Percentiles rank a stretch among this genome's conserved stretches.
Evolutionary conservation across 345 rosid species (phyloP).

Genomic region (Salix udensis): DNA sequence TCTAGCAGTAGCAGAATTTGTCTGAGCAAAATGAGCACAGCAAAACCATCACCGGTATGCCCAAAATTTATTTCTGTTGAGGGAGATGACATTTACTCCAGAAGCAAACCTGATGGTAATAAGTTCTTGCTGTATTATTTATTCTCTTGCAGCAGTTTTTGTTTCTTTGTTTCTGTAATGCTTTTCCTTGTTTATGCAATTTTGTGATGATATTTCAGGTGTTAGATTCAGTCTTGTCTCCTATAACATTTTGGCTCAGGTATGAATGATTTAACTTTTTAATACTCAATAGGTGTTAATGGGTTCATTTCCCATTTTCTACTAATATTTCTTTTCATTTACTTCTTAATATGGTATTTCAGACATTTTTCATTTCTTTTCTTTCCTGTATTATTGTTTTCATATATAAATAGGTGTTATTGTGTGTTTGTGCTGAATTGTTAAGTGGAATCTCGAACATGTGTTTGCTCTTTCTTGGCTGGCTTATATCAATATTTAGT

Average conservation of each 20-base stretch:
- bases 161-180: neutral
- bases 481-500: too few relatives aligned
- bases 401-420: too few relatives aligned
- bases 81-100: slow-evolving; percentile 37
- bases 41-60: slow-evolving; percentile 31
- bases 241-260: slow-evolving; percentile 38
- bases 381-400: too few relatives aligned
- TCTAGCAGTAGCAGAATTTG: slow-evolving; percentile 20
- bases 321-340: too few relatives aligned
- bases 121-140: neutral
- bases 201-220: slow-evolving; percentile 31
- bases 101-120: slow-evolving; percentile 48
- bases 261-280: neutral
- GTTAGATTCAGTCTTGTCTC: slow-evolving; percentile 61
- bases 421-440: too few relatives aligned
- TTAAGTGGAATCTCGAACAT: too few relatives aligned
- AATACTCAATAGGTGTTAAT: neutral
- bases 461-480: too few relatives aligned
- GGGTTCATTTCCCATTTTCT: neutral
- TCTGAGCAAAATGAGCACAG: slow-evolving; percentile 44
- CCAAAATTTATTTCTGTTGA: slow-evolving; percentile 55
- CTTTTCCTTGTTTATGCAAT: neutral
- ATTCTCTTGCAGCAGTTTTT: neutral
- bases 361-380: too few relatives aligned
- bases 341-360: too few relatives aligned